Evolutionary conservation across 169 alveolate genomes (phyloP).

Genomic region (Prorocentrum cordatum): DNA sequence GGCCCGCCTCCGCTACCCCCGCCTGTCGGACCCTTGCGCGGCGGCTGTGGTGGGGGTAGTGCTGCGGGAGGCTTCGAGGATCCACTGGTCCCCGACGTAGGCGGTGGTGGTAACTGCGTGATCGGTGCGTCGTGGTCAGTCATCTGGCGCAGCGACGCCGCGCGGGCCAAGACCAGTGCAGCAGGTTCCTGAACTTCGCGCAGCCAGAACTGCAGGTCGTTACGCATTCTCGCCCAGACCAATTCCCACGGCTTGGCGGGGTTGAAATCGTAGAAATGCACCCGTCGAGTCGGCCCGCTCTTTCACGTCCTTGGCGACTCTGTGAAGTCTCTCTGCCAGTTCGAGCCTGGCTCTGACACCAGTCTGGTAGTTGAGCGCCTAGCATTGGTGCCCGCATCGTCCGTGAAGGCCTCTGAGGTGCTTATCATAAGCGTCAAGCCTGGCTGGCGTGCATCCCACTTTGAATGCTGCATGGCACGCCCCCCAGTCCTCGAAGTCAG

Average conservation of each 20-base stretch:
- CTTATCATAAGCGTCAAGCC: conserved; percentile 15
- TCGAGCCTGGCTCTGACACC: conserved; percentile 34
- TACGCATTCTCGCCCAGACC: not conserved
- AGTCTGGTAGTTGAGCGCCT: conserved; percentile 37
- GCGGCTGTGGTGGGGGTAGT: too few species aligned
- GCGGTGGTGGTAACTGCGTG: too few species aligned
- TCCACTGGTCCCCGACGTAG: too few species aligned
- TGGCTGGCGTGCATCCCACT: conserved; percentile 14
- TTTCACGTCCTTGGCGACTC: not conserved
- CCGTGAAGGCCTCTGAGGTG: not conserved
- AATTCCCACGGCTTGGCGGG: conserved; percentile 15
- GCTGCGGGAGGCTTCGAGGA: too few species aligned
- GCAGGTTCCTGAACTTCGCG: conserved; percentile 4
- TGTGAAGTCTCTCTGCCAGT: not conserved
- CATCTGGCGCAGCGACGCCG: too few species aligned
- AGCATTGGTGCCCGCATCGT: not conserved
- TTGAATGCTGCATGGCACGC: not conserved
- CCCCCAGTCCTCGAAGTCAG: conserved; percentile 7
- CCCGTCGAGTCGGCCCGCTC: not conserved
- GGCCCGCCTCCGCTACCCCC: too few species aligned
- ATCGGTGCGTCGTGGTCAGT: too few species aligned
- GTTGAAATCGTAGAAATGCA: not conserved
- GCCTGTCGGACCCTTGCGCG: too few species aligned
- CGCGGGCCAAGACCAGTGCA: not conserved
- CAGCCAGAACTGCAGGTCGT: not conserved